Evolutionary conservation across 2,329 filamentous ascomycete genomes (phyloP).

Genomic region (Rhynchosporium agropyri): DNA sequence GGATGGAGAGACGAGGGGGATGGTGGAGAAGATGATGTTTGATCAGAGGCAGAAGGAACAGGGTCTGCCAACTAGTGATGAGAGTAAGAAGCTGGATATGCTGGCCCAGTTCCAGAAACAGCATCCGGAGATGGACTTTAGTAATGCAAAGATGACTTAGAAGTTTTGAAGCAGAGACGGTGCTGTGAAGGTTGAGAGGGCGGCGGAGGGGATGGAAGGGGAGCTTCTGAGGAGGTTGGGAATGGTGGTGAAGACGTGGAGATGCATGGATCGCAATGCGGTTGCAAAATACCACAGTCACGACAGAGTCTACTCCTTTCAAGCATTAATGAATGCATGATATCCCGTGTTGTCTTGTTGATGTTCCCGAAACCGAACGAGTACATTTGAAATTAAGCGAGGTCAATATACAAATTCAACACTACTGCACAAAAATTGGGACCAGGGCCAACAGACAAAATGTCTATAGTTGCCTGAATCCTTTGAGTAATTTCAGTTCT

Average conservation of each 20-base stretch:
- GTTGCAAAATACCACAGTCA: background rate
- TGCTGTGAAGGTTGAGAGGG: background rate
- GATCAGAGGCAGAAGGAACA: constrained; percentile 97
- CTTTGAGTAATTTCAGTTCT: background rate
- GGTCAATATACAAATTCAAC: background rate
- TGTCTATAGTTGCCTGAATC: background rate
- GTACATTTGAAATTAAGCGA: constrained; percentile 4
- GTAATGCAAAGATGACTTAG: constrained; percentile 67
- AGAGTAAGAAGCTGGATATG: constrained; percentile 93
- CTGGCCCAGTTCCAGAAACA: constrained; percentile 81
- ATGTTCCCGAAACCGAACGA: background rate
- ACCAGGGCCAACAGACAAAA: background rate
- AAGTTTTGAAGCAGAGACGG: background rate
- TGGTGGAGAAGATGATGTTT: constrained; percentile 99
- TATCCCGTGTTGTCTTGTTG: background rate
- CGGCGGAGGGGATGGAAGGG: background rate
- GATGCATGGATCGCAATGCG: background rate
- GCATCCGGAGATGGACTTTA: constrained; percentile 65
- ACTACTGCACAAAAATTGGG: background rate
- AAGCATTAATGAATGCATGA: background rate
- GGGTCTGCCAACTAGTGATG: constrained; percentile 86
- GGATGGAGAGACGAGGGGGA: constrained; percentile 89
- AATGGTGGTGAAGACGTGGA: background rate
- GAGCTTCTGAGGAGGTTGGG: background rate
- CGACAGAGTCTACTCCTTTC: background rate